Percentiles rank a stretch among this genome's conserved stretches.
Conservation (phyloP, 2,329 filamentous ascomycete species). For the Beauveria pseudobassiana region DNA sequence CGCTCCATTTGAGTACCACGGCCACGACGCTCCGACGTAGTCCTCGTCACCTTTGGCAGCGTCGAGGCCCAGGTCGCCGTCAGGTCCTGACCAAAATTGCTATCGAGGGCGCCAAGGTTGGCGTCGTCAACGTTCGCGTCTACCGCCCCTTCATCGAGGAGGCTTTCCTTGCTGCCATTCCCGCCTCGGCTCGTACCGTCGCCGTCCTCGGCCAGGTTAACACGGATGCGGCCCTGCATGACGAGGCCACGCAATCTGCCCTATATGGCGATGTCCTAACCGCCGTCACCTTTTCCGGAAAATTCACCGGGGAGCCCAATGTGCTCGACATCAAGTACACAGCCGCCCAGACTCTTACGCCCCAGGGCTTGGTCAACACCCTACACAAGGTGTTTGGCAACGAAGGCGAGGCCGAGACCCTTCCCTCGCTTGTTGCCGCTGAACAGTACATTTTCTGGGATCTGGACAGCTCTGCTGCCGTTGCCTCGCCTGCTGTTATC, state of each 20-base stretch:
- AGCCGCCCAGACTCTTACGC: slow-evolving; percentile 52
- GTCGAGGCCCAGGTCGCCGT: slow-evolving; percentile 80
- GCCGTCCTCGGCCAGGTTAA: slow-evolving; percentile 85
- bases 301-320: slow-evolving; percentile 53
- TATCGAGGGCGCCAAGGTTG: slow-evolving; percentile 67
- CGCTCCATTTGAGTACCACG: slow-evolving; percentile 86
- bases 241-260: slow-evolving; percentile 43
- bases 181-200: slow-evolving; percentile 65
- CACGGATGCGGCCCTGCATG: slow-evolving; percentile 49
- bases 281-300: slow-evolving; percentile 69
- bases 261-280: slow-evolving; percentile 90
- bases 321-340: slow-evolving; percentile 88
- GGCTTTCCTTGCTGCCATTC: slow-evolving; percentile 77
- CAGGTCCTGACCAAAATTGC: slow-evolving; percentile 71
- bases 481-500: slow-evolving; percentile 54
- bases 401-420: slow-evolving; percentile 41
- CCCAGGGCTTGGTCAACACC: slow-evolving; percentile 43
- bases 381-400: slow-evolving; percentile 45
- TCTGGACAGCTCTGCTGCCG: slow-evolving; percentile 63
- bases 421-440: slow-evolving; percentile 44
- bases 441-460: slow-evolving; percentile 96
- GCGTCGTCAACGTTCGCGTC: slow-evolving; percentile 83
- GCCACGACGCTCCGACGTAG: slow-evolving; percentile 68
- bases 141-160: slow-evolving; percentile 96
- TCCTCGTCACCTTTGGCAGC: slow-evolving; percentile 88